phyloP scores from a whole-genome alignment of 495 filamentous ascomycete species.

The Halenospora varia region DNA sequence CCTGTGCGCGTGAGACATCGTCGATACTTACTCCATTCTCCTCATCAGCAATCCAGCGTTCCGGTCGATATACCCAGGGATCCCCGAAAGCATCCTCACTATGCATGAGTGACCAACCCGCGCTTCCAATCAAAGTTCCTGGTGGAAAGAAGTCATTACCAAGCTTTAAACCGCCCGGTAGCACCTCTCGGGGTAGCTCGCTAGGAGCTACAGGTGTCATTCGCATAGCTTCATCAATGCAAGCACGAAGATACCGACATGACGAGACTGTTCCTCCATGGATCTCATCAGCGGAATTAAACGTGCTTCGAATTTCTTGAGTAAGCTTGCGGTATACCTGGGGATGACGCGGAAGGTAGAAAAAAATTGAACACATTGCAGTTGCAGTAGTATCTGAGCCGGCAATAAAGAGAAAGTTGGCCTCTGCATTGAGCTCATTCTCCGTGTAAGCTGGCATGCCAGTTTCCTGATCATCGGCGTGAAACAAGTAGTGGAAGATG shows the following conservation, averaged over 20 bases:
- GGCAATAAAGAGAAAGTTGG: constrained; percentile 47
- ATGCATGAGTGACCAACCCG: constrained; percentile 45
- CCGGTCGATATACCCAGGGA: constrained; percentile 39
- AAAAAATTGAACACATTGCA: constrained; percentile 58
- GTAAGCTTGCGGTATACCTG: constrained; percentile 38
- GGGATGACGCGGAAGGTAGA: constrained; percentile 59
- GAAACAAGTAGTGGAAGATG: constrained; percentile 53
- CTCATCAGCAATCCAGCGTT: constrained; percentile 30
- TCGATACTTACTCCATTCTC: constrained; percentile 64
- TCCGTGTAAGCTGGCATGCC: constrained; percentile 41
- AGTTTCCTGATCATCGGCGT: constrained; percentile 54
- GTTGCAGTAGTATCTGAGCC: constrained; percentile 60
- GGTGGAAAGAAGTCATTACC: constrained; percentile 21
- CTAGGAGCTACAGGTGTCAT: constrained; percentile 61
- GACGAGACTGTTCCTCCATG: constrained; percentile 26
- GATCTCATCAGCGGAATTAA: background rate
- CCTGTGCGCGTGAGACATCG: constrained; percentile 56
- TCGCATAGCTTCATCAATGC: constrained; percentile 67
- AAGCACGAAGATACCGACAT: constrained; percentile 47
- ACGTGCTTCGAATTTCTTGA: background rate
- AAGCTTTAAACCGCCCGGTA: constrained; percentile 45
- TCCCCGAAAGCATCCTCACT: constrained; percentile 35
- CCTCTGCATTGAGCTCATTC: background rate
- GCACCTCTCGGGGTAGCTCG: constrained; percentile 55
- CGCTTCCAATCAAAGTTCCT: constrained; percentile 43